These are phyloP conservation scores for Protomyces arabidopsidicola DNA, from an alignment of 1,139 yeast genomes.

Conservation along the genomic window DNA sequence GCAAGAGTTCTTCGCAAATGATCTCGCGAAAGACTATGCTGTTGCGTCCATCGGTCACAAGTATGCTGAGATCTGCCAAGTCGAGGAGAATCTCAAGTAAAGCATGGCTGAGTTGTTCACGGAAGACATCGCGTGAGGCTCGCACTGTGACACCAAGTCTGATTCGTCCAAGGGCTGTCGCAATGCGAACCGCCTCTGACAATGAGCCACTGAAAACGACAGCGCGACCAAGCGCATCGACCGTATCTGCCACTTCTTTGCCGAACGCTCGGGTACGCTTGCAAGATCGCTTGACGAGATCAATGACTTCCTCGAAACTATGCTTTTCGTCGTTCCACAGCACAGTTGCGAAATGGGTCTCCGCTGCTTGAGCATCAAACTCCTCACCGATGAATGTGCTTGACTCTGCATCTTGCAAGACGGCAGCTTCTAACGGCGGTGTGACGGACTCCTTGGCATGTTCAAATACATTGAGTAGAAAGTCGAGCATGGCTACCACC, in stretches of 20 bases:
- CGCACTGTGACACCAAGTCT: constrained; percentile 66
- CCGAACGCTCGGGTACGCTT: constrained; percentile 65
- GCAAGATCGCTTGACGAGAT: constrained; percentile 60
- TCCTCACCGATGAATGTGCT: neutral
- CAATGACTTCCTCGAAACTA: constrained; percentile 69
- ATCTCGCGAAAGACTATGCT: constrained; percentile 45
- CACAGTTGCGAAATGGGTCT: constrained; percentile 35
- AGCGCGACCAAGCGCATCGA: constrained; percentile 65
- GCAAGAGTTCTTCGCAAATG: constrained; percentile 52
- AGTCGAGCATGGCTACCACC: constrained; percentile 61
- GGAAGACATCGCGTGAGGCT: constrained; percentile 61
- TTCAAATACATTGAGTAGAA: constrained; percentile 64
- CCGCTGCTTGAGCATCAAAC: constrained; percentile 42
- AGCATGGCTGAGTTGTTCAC: constrained; percentile 79
- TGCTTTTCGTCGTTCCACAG: constrained; percentile 76
- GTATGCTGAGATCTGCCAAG: constrained; percentile 52
- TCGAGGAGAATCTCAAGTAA: constrained; percentile 62
- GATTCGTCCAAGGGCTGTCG: constrained; percentile 52
- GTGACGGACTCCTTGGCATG: constrained; percentile 39
- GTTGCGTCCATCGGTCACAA: constrained; percentile 45
- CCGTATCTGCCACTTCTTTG: constrained; percentile 62
- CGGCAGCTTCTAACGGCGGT: constrained; percentile 9
- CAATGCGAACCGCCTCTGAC: constrained; percentile 50
- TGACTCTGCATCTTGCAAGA: constrained; percentile 4
- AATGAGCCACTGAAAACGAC: constrained; percentile 57